phyloP scores from a whole-genome alignment of 495 filamentous ascomycete species.

The Penicillium odoratum region DNA sequence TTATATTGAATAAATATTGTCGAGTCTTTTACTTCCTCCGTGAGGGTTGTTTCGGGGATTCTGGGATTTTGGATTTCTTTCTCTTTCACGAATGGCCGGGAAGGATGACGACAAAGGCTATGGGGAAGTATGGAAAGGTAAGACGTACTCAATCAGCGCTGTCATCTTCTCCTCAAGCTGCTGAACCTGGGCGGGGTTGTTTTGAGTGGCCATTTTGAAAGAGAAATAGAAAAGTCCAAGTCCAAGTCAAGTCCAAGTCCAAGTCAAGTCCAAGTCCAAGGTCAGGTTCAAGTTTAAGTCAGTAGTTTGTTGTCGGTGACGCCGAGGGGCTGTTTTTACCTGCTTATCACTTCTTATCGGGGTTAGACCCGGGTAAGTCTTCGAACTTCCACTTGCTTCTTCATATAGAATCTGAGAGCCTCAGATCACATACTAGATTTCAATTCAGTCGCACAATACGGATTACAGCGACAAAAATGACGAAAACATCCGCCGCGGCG shows the following conservation, averaged over 20 bases:
- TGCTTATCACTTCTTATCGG: constrained; percentile 17
- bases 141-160: constrained; percentile 30
- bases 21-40: background rate
- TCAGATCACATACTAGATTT: background rate
- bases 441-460: background rate
- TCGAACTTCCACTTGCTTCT: constrained; percentile 4
- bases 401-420: too few relatives aligned
- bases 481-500: constrained; percentile 15
- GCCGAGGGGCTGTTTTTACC: background rate
- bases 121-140: constrained; percentile 3
- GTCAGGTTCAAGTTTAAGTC: too few relatives aligned
- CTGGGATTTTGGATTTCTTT: background rate
- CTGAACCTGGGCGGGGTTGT: constrained; percentile 15
- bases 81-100: background rate
- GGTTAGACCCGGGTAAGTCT: background rate
- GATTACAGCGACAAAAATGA: constrained; percentile 20
- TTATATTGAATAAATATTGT: constrained; percentile 14
- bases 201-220: constrained; percentile 10
- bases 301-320: too few relatives aligned
- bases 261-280: too few relatives aligned
- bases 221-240: background rate
- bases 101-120: background rate
- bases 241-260: background rate
- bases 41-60: too few relatives aligned
- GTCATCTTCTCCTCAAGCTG: constrained; percentile 25